phyloP scores from a whole-genome alignment of 768 basidiomycete genomes.

The Pisolithus microcarpus region DNA sequence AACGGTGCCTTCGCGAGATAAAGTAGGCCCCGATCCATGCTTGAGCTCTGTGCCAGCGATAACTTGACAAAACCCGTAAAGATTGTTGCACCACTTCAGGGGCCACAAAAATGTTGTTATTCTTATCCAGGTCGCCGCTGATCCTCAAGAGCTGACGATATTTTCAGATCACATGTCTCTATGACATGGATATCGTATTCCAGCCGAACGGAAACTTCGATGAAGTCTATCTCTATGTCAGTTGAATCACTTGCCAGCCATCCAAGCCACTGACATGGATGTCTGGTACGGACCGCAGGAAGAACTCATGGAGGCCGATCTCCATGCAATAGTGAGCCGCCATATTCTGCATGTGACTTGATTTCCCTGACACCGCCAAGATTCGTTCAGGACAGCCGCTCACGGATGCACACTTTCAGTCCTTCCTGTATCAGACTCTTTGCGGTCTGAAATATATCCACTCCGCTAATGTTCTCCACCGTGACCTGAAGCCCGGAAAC shows the following conservation, averaged over 20 bases:
- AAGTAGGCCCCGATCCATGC: constrained; percentile 41
- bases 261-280: neutral
- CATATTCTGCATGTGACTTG: neutral
- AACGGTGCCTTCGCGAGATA: constrained; percentile 93
- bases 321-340: constrained; percentile 85
- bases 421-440: constrained; percentile 96
- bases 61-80: constrained; percentile 22
- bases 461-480: constrained; percentile 94
- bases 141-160: constrained; percentile 4
- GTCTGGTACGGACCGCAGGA: constrained; percentile 46
- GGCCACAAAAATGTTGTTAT: constrained; percentile 92
- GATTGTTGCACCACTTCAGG: constrained; percentile 93
- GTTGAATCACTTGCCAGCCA: constrained; percentile 19
- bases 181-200: constrained; percentile 98
- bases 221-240: constrained; percentile 89
- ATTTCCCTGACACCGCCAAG: constrained; percentile 28
- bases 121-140: constrained; percentile 1
- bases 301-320: constrained; percentile 99
- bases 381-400: constrained; percentile 83
- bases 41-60: neutral
- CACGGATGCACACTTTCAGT: constrained; percentile 89
- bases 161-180: constrained; percentile 84
- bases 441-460: constrained; percentile 98
- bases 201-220: constrained; percentile 88
- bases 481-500: constrained; percentile 93